Evolutionary conservation across 129 eudicot species (phyloP).

Genomic region (Saussurea involucrata): DNA sequence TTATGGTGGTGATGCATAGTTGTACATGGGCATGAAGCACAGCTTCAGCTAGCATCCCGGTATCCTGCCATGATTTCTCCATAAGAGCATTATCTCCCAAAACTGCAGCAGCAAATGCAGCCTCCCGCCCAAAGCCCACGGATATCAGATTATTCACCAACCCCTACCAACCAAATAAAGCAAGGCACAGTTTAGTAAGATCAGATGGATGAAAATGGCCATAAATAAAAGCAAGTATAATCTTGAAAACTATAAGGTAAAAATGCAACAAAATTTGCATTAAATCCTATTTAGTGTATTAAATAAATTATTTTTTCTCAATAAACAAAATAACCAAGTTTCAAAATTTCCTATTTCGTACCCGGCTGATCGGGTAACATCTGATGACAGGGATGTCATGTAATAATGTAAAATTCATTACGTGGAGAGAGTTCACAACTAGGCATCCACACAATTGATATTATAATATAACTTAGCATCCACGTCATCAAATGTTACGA

Average conservation of each 20-base stretch:
- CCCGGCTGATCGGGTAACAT: neutral
- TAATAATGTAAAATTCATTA: neutral
- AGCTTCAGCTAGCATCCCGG: constrained; percentile 99
- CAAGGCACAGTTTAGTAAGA: neutral
- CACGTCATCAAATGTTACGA: neutral
- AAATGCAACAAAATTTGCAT: neutral
- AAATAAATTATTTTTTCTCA: neutral
- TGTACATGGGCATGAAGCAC: constrained; percentile 97
- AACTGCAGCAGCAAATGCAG: constrained; percentile 94
- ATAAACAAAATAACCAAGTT: neutral
- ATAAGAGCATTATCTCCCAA: constrained; percentile 93
- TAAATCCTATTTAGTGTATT: neutral
- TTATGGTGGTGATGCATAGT: neutral
- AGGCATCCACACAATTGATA: neutral
- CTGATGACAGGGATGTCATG: neutral
- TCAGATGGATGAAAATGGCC: neutral
- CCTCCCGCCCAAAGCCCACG: constrained; percentile 90
- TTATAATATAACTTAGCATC: neutral
- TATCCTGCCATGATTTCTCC: constrained; percentile 99
- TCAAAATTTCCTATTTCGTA: neutral
- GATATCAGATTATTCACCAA: constrained; percentile 89
- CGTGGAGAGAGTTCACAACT: no score
- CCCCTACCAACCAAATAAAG: constrained; percentile 43
- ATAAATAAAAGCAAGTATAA: neutral
- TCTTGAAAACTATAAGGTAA: neutral